These are phyloP conservation scores for Petunia axillaris DNA, from an alignment of 257 asterid genomes.

Conservation along the genomic window DNA sequence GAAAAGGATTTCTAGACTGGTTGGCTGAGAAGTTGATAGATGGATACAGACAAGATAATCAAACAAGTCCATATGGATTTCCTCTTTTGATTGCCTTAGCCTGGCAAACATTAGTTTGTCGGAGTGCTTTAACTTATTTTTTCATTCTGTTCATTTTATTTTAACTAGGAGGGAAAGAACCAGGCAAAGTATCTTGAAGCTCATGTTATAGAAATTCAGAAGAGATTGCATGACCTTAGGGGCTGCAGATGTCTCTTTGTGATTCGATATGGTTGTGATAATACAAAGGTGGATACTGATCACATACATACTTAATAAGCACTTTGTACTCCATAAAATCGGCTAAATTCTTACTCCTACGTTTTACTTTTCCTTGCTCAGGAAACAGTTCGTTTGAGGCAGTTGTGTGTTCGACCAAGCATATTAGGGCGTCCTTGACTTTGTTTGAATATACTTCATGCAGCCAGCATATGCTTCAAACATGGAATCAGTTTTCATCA, in stretches of 20 bases:
- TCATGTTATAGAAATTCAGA: conserved; percentile 61
- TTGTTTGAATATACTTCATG: background rate
- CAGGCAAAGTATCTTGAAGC: conserved; percentile 84
- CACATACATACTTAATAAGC: background rate
- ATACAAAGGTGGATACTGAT: conserved; percentile 52
- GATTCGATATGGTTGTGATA: conserved; percentile 66
- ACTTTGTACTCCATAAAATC: background rate
- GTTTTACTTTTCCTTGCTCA: conserved; percentile 32
- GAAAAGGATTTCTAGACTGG: background rate
- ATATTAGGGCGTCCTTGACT: conserved; percentile 27
- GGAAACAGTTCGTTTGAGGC: conserved; percentile 82
- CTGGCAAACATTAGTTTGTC: background rate
- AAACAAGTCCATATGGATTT: background rate
- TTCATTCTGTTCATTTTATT: background rate
- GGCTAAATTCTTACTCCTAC: background rate
- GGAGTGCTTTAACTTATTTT: background rate
- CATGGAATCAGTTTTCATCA: background rate
- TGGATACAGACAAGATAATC: background rate
- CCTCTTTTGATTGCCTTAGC: background rate
- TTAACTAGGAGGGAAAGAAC: conserved; percentile 63
- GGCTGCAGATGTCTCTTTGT: conserved; percentile 93
- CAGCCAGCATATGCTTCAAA: background rate
- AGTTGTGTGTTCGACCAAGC: conserved; percentile 77
- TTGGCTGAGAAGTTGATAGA: background rate
- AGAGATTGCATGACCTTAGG: conserved; percentile 82